Evolutionary conservation across 2,329 filamentous ascomycete species (phyloP).

Genomic region (Lasiodiplodia theobromae): DNA sequence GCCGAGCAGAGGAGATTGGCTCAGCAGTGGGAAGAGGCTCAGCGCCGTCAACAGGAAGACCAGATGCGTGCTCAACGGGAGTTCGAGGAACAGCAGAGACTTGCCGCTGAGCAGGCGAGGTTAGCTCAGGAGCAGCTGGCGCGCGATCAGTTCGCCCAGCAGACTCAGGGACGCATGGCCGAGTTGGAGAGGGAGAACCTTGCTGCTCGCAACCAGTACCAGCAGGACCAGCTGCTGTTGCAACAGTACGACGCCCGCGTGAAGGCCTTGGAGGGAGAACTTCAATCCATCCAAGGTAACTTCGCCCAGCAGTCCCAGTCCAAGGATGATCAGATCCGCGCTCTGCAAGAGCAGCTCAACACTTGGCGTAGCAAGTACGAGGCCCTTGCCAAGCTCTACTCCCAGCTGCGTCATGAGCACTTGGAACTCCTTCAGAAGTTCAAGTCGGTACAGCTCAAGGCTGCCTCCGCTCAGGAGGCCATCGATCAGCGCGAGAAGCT

Average conservation of each 20-base stretch:
- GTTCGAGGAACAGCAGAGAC: conserved; percentile 95
- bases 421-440: conserved; percentile 94
- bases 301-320: conserved; percentile 84
- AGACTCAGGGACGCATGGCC: conserved; percentile 93
- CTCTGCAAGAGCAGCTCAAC: conserved; percentile 95
- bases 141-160: conserved; percentile 87
- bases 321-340: conserved; percentile 92
- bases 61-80: conserved; percentile 86
- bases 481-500: conserved; percentile 94
- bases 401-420: conserved; percentile 93
- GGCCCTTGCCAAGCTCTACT: conserved; percentile 94
- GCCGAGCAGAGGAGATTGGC: conserved; percentile 90
- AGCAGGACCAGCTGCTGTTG: conserved; percentile 95
- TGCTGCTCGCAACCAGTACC: conserved; percentile 92
- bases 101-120: conserved; percentile 86
- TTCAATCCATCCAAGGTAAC: conserved; percentile 81
- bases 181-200: conserved; percentile 96
- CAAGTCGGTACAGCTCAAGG: conserved; percentile 94
- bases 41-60: conserved; percentile 81
- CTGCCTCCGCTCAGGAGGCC: conserved; percentile 94
- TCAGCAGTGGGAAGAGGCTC: conserved; percentile 82
- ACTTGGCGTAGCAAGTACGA: conserved; percentile 98
- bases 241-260: conserved; percentile 95
- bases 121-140: conserved; percentile 89
- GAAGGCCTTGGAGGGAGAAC: conserved; percentile 88